Percentiles rank a stretch among this genome's conserved stretches.
phyloP scores from a whole-genome alignment of 805 yeast species.

The Nakazawaea holstii region DNA sequence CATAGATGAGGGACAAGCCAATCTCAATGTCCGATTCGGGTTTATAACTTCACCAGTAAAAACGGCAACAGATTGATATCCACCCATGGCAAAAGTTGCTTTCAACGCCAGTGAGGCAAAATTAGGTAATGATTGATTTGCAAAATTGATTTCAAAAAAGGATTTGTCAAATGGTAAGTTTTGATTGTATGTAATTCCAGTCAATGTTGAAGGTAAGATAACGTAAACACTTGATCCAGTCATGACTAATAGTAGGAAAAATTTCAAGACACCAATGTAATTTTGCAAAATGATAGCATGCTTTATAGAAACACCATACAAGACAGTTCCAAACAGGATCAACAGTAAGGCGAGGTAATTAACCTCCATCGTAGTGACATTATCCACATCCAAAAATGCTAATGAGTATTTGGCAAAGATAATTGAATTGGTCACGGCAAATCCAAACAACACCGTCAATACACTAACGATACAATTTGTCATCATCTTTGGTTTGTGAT shows the following conservation, averaged over 20 bases:
- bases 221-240: conserved; percentile 46
- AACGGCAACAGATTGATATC: conserved; percentile 60
- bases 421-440: conserved; percentile 48
- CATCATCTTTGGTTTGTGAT: conserved; percentile 44
- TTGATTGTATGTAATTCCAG: conserved; percentile 14
- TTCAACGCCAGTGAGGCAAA: conserved; percentile 52
- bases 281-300: conserved; percentile 54
- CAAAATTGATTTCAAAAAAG: conserved; percentile 27
- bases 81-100: conserved; percentile 55
- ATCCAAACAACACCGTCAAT: conserved; percentile 48
- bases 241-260: conserved; percentile 42
- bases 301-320: conserved; percentile 52
- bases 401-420: conserved; percentile 59
- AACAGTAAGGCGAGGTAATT: conserved; percentile 28
- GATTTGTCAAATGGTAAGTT: conserved; percentile 11
- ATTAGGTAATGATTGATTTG: conserved; percentile 33
- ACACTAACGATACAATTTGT: conserved; percentile 45
- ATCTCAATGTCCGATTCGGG: conserved; percentile 50
- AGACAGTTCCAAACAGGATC: conserved; percentile 22
- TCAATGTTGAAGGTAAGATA: conserved; percentile 30
- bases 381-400: conserved; percentile 31
- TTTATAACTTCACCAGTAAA: conserved; percentile 57
- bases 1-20: conserved; percentile 57
- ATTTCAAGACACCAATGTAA: conserved; percentile 47
- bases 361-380: conserved; percentile 21